Evolutionary conservation across 2,329 filamentous ascomycete genomes (phyloP).

Genomic region (Trichoderma breve): DNA sequence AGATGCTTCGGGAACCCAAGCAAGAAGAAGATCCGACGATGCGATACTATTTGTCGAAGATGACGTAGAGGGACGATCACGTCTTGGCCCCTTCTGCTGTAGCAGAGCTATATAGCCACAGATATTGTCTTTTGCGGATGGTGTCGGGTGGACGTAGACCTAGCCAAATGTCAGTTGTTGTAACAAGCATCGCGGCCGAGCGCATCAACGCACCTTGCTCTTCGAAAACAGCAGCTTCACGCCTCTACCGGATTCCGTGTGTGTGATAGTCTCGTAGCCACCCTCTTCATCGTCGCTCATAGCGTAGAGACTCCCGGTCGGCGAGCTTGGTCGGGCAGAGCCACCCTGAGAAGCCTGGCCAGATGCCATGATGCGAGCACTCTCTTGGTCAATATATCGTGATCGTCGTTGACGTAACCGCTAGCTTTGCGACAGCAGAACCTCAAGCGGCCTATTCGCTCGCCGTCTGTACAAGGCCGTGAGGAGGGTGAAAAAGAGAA

Average conservation of each 20-base stretch:
- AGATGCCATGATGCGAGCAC: constrained; percentile 12
- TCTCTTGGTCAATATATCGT: not conserved
- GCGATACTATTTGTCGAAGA: constrained; percentile 40
- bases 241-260: constrained; percentile 71
- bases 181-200: not conserved
- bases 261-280: constrained; percentile 90
- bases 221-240: constrained; percentile 95
- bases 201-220: constrained; percentile 67
- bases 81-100: constrained; percentile 70
- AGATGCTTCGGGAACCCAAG: constrained; percentile 88
- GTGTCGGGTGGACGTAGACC: constrained; percentile 95
- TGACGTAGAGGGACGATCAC: constrained; percentile 39
- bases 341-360: constrained; percentile 2
- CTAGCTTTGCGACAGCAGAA: not conserved
- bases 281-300: constrained; percentile 95
- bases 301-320: constrained; percentile 87
- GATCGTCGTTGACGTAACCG: constrained; percentile 10
- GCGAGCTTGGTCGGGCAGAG: constrained; percentile 53
- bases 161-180: constrained; percentile 34
- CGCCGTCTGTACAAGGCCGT: not conserved
- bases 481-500: not conserved
- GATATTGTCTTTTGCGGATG: constrained; percentile 93
- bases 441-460: not conserved
- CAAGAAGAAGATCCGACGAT: constrained; percentile 76
- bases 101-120: constrained; percentile 88